Evolutionary conservation across 1,284 basidiomycete species (phyloP).

Genomic region (Rugosomyces carneus): DNA sequence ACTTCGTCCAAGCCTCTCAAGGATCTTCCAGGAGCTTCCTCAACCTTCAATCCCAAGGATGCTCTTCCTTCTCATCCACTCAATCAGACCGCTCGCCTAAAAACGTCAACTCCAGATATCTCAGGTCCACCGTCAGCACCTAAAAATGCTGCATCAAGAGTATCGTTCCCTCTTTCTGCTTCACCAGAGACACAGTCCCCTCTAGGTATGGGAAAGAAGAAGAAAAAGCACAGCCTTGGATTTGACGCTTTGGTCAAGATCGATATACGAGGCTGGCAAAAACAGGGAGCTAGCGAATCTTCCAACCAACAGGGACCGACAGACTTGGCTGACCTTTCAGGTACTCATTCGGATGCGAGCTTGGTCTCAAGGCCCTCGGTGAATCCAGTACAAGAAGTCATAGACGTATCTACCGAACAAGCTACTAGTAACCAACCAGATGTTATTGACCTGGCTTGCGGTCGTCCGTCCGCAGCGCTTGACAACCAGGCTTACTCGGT

Average conservation of each 20-base stretch:
- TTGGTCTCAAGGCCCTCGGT: not conserved
- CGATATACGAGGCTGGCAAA: constrained; percentile 27
- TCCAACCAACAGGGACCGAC: constrained; percentile 10
- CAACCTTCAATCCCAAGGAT: not conserved
- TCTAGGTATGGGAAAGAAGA: constrained; percentile 24
- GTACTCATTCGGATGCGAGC: not conserved
- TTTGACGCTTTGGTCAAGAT: constrained; percentile 23
- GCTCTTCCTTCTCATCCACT: not conserved
- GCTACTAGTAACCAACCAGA: not conserved
- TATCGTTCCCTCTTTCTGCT: not conserved
- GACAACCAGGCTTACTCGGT: not conserved
- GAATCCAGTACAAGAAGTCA: not conserved
- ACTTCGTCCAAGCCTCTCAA: not conserved
- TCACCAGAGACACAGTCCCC: constrained; percentile 3
- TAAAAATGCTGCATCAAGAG: not conserved
- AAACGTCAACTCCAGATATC: not conserved
- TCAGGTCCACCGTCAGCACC: not conserved
- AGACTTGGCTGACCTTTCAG: not conserved
- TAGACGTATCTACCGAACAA: not conserved
- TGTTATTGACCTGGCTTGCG: not conserved
- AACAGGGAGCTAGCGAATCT: constrained; percentile 15
- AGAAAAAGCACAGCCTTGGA: constrained; percentile 20
- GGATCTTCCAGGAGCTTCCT: too few species aligned
- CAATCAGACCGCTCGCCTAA: not conserved
- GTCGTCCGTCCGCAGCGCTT: not conserved